These are phyloP conservation scores for Eucalyptus curtisii DNA, from an alignment of 345 rosid genomes.

Conservation along the genomic window DNA sequence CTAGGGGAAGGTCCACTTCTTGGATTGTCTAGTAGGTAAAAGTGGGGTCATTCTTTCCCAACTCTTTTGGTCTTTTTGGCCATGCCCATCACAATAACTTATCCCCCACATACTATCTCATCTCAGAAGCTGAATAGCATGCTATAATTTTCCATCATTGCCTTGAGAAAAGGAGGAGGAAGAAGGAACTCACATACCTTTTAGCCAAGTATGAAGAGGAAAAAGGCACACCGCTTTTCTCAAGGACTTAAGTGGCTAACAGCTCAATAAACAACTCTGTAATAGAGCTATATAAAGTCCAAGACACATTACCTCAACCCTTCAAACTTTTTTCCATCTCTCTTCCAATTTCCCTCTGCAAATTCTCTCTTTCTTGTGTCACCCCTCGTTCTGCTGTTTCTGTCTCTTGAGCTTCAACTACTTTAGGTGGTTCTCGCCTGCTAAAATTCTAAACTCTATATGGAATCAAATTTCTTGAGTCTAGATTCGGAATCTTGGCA, in stretches of 20 bases:
- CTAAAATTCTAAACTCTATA: not conserved
- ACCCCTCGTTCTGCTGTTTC: not conserved
- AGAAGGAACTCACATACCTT: not conserved
- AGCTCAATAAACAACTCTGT: not conserved
- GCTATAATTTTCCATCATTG: slow-evolving; percentile 13
- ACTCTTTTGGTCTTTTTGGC: slow-evolving; percentile 1
- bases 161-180: not conserved
- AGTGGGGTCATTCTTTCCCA: slow-evolving; percentile 9
- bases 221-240: not conserved
- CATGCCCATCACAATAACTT: slow-evolving; percentile 23
- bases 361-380: not conserved
- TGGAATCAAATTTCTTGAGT: not conserved
- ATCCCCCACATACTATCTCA: slow-evolving; percentile 12
- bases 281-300: not conserved
- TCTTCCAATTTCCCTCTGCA: not conserved
- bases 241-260: not conserved
- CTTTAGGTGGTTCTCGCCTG: not conserved
- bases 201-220: not conserved
- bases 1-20: not conserved
- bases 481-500: not conserved
- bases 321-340: not conserved
- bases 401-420: not conserved
- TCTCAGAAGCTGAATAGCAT: slow-evolving; percentile 9
- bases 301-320: not conserved
- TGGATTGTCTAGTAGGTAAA: not conserved